These are phyloP conservation scores for Aspergillus sp. DNA, from an alignment of 2,329 filamentous ascomycete genomes.

Conservation along the genomic window DNA sequence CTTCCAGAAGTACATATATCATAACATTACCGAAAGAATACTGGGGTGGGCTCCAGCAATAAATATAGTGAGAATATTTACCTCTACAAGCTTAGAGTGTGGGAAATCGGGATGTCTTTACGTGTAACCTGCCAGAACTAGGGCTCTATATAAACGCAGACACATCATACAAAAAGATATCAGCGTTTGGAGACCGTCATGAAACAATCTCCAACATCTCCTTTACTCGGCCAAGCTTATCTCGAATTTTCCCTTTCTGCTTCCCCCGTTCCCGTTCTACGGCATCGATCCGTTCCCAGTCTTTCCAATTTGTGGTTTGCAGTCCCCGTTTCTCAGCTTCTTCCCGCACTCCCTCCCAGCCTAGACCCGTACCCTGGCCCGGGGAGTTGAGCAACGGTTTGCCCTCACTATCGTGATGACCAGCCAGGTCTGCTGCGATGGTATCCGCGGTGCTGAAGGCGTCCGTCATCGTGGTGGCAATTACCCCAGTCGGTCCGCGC, in stretches of 20 bases:
- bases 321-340: conserved; percentile 51
- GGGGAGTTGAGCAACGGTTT: conserved; percentile 42
- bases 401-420: background rate
- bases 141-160: too few species aligned
- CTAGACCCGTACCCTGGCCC: conserved; percentile 40
- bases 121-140: too few species aligned
- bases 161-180: too few species aligned
- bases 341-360: conserved; percentile 68
- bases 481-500: conserved; percentile 86
- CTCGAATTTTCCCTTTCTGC: conserved; percentile 64
- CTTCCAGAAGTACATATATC: too few species aligned
- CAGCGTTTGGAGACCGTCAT: conserved; percentile 3
- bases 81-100: too few species aligned
- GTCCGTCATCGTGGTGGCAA: conserved; percentile 91
- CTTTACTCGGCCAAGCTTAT: conserved; percentile 52
- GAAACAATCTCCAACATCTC: conserved; percentile 48
- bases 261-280: conserved; percentile 62
- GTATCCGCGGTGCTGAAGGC: conserved; percentile 83
- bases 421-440: conserved; percentile 64
- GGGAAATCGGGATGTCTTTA: too few species aligned
- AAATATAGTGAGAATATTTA: too few species aligned
- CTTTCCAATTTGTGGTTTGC: conserved; percentile 65
- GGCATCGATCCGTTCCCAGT: conserved; percentile 80
- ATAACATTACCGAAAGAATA: too few species aligned
- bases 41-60: too few species aligned